Conservation (phyloP, 257 asterid genomes). For the Solanum boliviense region DNA sequence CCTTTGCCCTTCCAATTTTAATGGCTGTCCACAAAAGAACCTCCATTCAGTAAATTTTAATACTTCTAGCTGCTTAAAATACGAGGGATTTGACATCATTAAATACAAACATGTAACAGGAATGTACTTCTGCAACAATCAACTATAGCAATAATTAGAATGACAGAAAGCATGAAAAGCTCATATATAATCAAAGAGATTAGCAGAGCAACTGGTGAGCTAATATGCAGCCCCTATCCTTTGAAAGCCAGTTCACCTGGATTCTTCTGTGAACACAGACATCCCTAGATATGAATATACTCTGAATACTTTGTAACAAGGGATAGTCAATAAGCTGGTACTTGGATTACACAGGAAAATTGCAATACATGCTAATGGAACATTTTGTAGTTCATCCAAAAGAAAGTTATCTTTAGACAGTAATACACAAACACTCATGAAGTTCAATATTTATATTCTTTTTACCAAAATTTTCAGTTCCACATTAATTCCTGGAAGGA, state of each 20-base stretch:
- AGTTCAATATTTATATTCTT: not conserved
- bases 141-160: not conserved
- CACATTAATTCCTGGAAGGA: not conserved
- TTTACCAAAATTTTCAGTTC: not conserved
- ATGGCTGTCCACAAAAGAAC: not conserved
- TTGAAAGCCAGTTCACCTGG: not conserved
- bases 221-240: not conserved
- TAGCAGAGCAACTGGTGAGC: not conserved
- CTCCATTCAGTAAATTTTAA: not conserved
- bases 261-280: not conserved
- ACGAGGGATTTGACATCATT: not conserved
- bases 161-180: not conserved
- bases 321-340: not conserved
- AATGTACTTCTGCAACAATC: not conserved
- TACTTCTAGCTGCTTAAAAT: not conserved
- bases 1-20: not conserved
- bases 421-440: not conserved
- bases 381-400: not conserved
- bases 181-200: not conserved
- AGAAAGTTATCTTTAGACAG: not conserved
- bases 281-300: not conserved
- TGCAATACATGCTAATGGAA: not conserved
- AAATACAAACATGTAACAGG: not conserved
- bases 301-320: not conserved
- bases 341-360: not conserved